Conservation (phyloP, 192 early-diverging fungal genomes). For the Phycomyces nitens region DNA sequence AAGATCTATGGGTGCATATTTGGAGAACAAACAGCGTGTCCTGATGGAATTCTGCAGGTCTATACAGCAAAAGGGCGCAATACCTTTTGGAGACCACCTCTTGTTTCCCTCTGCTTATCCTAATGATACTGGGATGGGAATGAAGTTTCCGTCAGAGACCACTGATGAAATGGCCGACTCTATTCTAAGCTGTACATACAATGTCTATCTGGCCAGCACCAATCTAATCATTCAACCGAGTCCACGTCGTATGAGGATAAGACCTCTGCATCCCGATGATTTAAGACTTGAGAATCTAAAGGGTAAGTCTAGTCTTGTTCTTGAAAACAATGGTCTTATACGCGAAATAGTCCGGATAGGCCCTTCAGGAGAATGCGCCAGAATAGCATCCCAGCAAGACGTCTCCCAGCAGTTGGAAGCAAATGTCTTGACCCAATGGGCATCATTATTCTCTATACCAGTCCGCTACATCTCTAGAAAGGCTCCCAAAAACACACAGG, state of each 20-base stretch:
- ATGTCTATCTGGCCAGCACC: constrained; percentile 27
- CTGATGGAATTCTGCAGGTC: constrained; percentile 5
- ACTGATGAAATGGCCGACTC: neutral
- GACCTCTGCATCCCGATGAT: constrained; percentile 4
- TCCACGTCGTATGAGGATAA: constrained; percentile 19
- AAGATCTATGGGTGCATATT: neutral
- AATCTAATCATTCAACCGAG: constrained; percentile 32
- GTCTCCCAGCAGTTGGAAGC: constrained; percentile 14
- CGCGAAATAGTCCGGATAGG: constrained; percentile 10
- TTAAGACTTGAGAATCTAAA: neutral
- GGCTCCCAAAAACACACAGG: neutral
- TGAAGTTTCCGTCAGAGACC: neutral
- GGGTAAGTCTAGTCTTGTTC: neutral
- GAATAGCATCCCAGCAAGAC: constrained; percentile 3
- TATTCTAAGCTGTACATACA: constrained; percentile 27
- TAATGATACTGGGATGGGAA: neutral
- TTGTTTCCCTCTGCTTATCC: constrained; percentile 17
- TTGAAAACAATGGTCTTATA: neutral
- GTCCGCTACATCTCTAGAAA: constrained; percentile 1
- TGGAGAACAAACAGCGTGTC: neutral
- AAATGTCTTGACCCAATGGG: constrained; percentile 22
- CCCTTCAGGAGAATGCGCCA: constrained; percentile 19
- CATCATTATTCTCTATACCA: constrained; percentile 22
- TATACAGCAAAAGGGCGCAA: constrained; percentile 22
- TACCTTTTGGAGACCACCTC: constrained; percentile 30